These are phyloP conservation scores for Colletotrichum tofieldiae DNA, from an alignment of 2,329 filamentous ascomycete species.

Conservation along the genomic window DNA sequence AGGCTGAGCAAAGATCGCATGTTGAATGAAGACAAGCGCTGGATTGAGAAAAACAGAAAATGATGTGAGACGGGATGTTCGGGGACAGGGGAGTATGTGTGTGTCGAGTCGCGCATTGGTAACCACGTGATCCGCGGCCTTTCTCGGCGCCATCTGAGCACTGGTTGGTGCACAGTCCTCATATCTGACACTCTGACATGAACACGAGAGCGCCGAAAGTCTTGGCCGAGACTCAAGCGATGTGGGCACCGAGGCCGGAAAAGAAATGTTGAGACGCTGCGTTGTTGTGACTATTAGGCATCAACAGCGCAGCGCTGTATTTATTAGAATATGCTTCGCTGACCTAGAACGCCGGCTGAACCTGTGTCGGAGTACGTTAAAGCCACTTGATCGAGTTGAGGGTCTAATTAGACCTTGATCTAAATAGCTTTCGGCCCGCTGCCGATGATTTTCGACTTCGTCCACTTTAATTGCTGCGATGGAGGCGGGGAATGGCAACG, in stretches of 20 bases:
- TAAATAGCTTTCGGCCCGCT: neutral
- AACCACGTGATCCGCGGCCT: constrained; percentile 29
- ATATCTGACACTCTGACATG: constrained; percentile 19
- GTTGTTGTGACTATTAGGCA: neutral
- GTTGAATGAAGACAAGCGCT: neutral
- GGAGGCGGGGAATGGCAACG: neutral
- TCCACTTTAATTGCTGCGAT: neutral
- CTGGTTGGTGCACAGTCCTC: constrained; percentile 28
- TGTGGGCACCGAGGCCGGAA: neutral
- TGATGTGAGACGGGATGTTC: constrained; percentile 30
- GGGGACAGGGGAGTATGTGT: constrained; percentile 7
- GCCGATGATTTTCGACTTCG: neutral
- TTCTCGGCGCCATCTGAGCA: neutral
- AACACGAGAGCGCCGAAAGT: constrained; percentile 26
- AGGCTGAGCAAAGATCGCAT: constrained; percentile 9
- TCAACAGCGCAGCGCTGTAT: neutral
- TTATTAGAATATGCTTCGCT: neutral
- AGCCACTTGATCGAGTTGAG: neutral
- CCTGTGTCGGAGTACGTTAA: neutral
- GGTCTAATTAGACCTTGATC: neutral
- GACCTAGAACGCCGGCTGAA: neutral
- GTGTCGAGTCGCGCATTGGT: constrained; percentile 21
- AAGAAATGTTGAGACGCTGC: constrained; percentile 19
- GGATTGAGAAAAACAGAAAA: neutral
- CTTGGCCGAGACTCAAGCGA: constrained; percentile 20